These are phyloP conservation scores for Monotropa hypopitys DNA, from an alignment of 179 eudicot species.

Conservation along the genomic window DNA sequence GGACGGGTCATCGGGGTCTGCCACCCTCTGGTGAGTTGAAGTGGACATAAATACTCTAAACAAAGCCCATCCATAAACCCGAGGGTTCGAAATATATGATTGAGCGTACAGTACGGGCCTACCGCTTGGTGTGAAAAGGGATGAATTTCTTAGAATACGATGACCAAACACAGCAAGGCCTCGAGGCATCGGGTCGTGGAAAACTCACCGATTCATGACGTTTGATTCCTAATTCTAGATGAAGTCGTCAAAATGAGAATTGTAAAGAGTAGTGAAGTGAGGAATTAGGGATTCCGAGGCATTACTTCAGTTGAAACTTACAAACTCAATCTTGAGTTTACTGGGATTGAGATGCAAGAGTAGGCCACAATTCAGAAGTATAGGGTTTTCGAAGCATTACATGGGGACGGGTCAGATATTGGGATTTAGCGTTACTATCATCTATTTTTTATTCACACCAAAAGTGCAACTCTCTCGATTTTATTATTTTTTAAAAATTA, in stretches of 20 bases:
- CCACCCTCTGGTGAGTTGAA: slow-evolving; percentile 19
- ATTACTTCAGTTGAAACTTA: neutral
- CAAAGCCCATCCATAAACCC: slow-evolving; percentile 26
- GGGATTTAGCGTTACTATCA: no score
- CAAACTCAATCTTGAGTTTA: neutral
- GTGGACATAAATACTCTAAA: slow-evolving; percentile 30
- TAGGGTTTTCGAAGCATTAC: neutral
- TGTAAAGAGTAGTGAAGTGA: neutral
- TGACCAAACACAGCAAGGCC: slow-evolving; percentile 22
- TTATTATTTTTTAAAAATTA: no score
- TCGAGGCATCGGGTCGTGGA: slow-evolving; percentile 26
- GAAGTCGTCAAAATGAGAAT: neutral
- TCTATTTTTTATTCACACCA: no score
- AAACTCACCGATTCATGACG: neutral
- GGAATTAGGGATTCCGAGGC: neutral
- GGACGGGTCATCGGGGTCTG: slow-evolving; percentile 72
- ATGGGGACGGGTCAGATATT: no score
- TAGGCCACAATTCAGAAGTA: neutral
- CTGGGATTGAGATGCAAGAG: neutral
- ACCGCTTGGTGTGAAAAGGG: slow-evolving; percentile 11
- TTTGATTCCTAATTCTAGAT: neutral
- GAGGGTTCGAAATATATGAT: slow-evolving; percentile 8
- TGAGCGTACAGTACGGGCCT: slow-evolving; percentile 12
- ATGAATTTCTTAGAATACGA: slow-evolving; percentile 19
- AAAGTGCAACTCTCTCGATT: no score